Conservation (phyloP, 345 rosid species). For the Linum tenue region DNA sequence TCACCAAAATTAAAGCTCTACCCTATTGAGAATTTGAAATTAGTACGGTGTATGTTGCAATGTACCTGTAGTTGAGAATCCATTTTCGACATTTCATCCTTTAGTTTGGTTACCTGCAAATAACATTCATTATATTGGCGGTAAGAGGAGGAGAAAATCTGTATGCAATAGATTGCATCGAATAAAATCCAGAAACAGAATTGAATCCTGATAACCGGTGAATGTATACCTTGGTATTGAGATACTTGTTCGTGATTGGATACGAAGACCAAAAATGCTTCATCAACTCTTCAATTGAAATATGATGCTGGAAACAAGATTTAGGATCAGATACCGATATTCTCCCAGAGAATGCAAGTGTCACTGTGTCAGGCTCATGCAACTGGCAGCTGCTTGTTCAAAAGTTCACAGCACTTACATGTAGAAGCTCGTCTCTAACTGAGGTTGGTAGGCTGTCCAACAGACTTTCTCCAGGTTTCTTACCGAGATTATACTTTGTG, state of each 20-base stretch:
- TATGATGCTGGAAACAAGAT: slow-evolving; percentile 54
- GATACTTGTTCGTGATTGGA: slow-evolving; percentile 70
- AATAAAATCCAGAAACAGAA: no score
- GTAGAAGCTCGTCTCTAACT: slow-evolving; percentile 66
- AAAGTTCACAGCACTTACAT: slow-evolving; percentile 30
- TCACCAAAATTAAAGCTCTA: no score
- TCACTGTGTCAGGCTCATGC: slow-evolving; percentile 1
- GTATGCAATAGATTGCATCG: no score
- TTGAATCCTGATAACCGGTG: no score
- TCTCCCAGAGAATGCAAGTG: neutral
- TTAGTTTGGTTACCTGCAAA: slow-evolving; percentile 68
- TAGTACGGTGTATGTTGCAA: neutral
- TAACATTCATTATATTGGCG: no score
- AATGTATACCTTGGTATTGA: slow-evolving; percentile 54
- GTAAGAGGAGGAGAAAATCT: no score
- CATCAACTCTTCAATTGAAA: slow-evolving; percentile 67
- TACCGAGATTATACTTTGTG: slow-evolving; percentile 61
- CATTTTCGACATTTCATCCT: slow-evolving; percentile 79
- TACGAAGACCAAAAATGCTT: slow-evolving; percentile 93
- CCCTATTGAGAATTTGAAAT: no score
- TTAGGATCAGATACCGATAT: neutral
- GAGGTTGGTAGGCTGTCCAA: slow-evolving; percentile 64
- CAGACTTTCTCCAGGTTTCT: slow-evolving; percentile 67
- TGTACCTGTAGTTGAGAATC: slow-evolving; percentile 78
- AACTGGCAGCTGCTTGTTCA: neutral